These are phyloP conservation scores for Claviceps monticola DNA, from an alignment of 2,329 filamentous ascomycete species.

Conservation along the genomic window DNA sequence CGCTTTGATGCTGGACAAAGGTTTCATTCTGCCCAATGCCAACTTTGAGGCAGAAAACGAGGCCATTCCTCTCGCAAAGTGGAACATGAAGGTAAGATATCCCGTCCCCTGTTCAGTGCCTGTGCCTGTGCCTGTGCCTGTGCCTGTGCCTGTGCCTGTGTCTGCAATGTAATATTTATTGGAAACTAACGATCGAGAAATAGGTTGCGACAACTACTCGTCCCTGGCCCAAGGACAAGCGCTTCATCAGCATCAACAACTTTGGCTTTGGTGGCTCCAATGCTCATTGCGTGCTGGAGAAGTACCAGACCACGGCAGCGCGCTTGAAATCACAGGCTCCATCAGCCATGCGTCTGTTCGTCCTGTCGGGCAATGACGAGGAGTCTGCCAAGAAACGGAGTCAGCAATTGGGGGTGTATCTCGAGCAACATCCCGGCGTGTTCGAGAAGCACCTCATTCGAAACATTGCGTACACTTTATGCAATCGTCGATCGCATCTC, in stretches of 20 bases:
- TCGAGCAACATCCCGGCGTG: conserved; percentile 28
- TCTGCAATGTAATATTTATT: not conserved
- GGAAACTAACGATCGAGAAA: not conserved
- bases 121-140: too few relatives aligned
- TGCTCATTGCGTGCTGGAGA: conserved; percentile 27
- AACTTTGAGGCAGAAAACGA: conserved; percentile 36
- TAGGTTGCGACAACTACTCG: conserved; percentile 28
- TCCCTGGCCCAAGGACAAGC: conserved; percentile 34
- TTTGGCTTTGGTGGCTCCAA: conserved; percentile 35
- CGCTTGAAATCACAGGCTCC: conserved; percentile 7
- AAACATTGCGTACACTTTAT: conserved; percentile 34
- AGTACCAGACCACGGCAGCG: conserved; percentile 1
- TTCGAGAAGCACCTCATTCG: conserved; percentile 28
- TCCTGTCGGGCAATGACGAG: conserved; percentile 26
- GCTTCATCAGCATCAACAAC: conserved; percentile 35
- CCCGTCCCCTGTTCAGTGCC: conserved; percentile 9
- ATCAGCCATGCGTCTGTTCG: conserved; percentile 23
- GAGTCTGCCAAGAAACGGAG: conserved; percentile 17
- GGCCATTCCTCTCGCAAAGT: conserved; percentile 34
- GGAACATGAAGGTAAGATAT: conserved; percentile 33
- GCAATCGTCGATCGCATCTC: conserved; percentile 29
- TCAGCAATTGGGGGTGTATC: conserved; percentile 21
- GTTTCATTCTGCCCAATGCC: conserved; percentile 34
- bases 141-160: too few relatives aligned
- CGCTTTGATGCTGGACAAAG: conserved; percentile 33